Conservation (phyloP, 108 stramenopile species). For the Nitzschia palea region DNA sequence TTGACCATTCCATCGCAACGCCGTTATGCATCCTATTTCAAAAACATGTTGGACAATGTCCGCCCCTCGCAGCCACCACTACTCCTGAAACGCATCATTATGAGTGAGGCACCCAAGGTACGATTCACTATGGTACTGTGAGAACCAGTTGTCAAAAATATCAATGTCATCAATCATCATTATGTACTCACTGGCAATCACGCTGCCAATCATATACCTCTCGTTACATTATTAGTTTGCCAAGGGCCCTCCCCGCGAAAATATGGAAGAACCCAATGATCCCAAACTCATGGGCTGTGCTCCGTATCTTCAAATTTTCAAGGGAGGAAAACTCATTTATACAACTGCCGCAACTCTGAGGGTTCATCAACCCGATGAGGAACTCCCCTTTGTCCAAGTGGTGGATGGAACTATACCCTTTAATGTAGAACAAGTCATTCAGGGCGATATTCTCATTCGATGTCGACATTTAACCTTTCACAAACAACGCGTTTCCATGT, state of each 20-base stretch:
- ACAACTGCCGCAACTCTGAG: constrained; percentile 77
- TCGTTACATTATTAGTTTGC: constrained; percentile 37
- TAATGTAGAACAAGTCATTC: constrained; percentile 71
- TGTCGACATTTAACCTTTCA: constrained; percentile 84
- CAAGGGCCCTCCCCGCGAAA: constrained; percentile 32
- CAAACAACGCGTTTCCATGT: constrained; percentile 86
- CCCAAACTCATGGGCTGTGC: constrained; percentile 79
- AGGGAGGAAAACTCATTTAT: constrained; percentile 83
- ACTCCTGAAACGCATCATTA: constrained; percentile 86
- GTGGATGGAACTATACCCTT: constrained; percentile 70
- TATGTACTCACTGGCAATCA: too few relatives aligned
- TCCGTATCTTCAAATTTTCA: constrained; percentile 96
- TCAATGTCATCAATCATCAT: too few relatives aligned
- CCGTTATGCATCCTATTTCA: constrained; percentile 90
- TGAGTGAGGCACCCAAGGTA: constrained; percentile 90
- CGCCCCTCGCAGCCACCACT: constrained; percentile 81
- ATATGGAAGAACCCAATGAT: constrained; percentile 34
- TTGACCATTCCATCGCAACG: constrained; percentile 94
- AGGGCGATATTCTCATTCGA: constrained; percentile 90
- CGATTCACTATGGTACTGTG: constrained; percentile 17
- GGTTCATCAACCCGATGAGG: constrained; percentile 58
- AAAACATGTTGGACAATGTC: constrained; percentile 81
- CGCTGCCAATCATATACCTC: too few relatives aligned
- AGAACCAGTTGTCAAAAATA: too few relatives aligned
- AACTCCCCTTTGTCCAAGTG: constrained; percentile 63